phyloP scores from a whole-genome alignment of 495 filamentous ascomycete genomes.

The Lophiotrema nucula region DNA sequence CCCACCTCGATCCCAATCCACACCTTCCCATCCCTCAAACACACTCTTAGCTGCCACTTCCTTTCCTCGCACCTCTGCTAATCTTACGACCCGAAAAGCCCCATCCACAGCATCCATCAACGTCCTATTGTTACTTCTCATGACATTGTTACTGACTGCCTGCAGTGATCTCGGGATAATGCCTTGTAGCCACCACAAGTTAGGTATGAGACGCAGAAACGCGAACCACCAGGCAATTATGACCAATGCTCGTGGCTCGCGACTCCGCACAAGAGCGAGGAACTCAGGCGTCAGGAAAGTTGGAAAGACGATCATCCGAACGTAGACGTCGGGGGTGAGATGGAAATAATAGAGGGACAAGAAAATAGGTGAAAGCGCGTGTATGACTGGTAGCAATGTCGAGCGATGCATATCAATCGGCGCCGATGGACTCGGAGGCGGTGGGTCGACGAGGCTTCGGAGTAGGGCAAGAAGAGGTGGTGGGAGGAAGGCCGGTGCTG shows the following conservation, averaged over 20 bases:
- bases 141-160: constrained; percentile 14
- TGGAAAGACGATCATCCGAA: constrained; percentile 19
- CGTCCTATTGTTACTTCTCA: constrained; percentile 11
- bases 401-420: constrained; percentile 15
- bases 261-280: background rate
- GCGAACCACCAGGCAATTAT: constrained; percentile 25
- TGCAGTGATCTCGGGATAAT: constrained; percentile 8
- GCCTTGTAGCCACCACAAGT: constrained; percentile 11
- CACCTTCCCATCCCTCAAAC: constrained; percentile 22
- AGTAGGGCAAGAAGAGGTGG: constrained; percentile 20
- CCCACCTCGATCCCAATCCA: constrained; percentile 11
- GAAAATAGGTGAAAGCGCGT: constrained; percentile 25
- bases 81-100: constrained; percentile 12
- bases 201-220: constrained; percentile 10
- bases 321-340: constrained; percentile 17
- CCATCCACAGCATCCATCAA: constrained; percentile 25
- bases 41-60: constrained; percentile 16
- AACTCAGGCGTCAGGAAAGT: constrained; percentile 25
- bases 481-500: constrained; percentile 26
- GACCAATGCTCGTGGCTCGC: constrained; percentile 17
- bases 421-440: background rate
- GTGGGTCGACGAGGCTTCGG: constrained; percentile 7
- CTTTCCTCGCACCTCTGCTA: constrained; percentile 7
- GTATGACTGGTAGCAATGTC: constrained; percentile 15
- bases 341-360: constrained; percentile 26